Percentiles rank a stretch among this genome's conserved stretches.
These are phyloP conservation scores for Scheffersomyces coipomensis DNA, from an alignment of 805 yeast species.

Conservation along the genomic window DNA sequence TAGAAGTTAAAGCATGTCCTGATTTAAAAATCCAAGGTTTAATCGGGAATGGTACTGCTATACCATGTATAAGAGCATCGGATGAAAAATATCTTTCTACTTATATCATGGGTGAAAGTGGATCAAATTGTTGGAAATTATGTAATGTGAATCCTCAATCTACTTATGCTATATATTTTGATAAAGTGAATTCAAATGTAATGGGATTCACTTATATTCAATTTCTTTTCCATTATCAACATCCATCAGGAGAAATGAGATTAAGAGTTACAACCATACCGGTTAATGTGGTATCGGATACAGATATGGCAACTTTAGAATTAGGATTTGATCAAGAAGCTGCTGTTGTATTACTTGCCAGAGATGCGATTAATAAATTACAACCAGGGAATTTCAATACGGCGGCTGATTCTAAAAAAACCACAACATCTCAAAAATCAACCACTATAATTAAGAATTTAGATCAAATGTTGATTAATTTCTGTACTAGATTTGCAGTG, in stretches of 20 bases:
- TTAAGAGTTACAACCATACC: conserved; percentile 61
- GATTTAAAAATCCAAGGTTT: conserved; percentile 58
- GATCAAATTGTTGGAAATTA: conserved; percentile 59
- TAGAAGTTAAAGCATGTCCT: conserved; percentile 52
- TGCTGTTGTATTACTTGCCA: conserved; percentile 59
- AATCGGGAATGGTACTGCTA: conserved; percentile 60
- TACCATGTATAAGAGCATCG: conserved; percentile 27
- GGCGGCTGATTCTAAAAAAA: conserved; percentile 7
- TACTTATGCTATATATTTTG: conserved; percentile 58
- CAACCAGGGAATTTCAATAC: conserved; percentile 9
- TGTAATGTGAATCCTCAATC: conserved; percentile 57
- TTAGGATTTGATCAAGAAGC: conserved; percentile 67
- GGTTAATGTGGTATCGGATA: conserved; percentile 39
- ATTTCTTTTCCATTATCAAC: conserved; percentile 61
- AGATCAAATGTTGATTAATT: conserved; percentile 30
- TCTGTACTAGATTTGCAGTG: conserved; percentile 34
- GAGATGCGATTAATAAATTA: conserved; percentile 49
- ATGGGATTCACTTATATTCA: conserved; percentile 40
- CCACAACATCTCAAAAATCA: conserved; percentile 11
- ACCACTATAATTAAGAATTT: conserved; percentile 42
- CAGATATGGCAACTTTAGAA: conserved; percentile 40
- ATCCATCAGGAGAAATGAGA: conserved; percentile 55
- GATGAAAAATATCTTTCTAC: conserved; percentile 23
- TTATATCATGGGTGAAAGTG: conserved; percentile 44
- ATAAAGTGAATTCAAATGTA: conserved; percentile 38